Evolutionary conservation across 2,329 filamentous ascomycete genomes (phyloP).

Genomic region (Colletotrichum incanum): DNA sequence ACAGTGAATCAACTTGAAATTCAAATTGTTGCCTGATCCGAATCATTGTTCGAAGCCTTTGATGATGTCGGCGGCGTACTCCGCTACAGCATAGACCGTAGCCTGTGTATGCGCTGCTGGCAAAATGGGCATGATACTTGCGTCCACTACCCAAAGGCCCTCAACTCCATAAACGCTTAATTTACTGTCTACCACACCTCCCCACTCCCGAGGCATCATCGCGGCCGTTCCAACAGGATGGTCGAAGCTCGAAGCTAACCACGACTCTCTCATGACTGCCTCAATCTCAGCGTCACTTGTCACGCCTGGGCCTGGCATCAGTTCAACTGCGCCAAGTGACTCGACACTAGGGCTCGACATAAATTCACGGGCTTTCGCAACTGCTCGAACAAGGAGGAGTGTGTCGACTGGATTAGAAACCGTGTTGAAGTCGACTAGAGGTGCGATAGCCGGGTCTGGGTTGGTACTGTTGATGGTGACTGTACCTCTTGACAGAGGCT

Average conservation of each 20-base stretch:
- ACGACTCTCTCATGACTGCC: constrained; percentile 42
- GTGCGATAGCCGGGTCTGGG: constrained; percentile 43
- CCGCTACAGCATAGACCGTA: constrained; percentile 50
- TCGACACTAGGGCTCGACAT: constrained; percentile 44
- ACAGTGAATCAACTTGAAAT: fast-evolving
- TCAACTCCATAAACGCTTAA: constrained; percentile 54
- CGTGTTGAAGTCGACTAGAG: constrained; percentile 46
- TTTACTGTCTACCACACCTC: constrained; percentile 53
- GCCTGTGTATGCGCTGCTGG: constrained; percentile 52
- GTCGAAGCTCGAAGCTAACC: constrained; percentile 45
- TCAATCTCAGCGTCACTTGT: constrained; percentile 46
- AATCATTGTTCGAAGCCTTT: constrained; percentile 29
- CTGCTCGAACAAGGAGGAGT: constrained; percentile 35
- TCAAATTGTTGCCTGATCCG: background rate
- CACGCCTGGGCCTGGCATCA: constrained; percentile 46
- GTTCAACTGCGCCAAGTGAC: constrained; percentile 40
- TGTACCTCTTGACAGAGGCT: constrained; percentile 46
- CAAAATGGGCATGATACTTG: constrained; percentile 54
- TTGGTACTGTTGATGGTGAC: constrained; percentile 46
- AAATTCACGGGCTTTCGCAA: constrained; percentile 45
- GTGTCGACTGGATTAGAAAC: constrained; percentile 45
- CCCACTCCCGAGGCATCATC: constrained; percentile 52
- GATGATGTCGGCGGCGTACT: constrained; percentile 52
- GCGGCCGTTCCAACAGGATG: constrained; percentile 50
- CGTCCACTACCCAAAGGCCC: constrained; percentile 55